phyloP scores from a whole-genome alignment of 495 filamentous ascomycete species.

The Xylaria bambusicola region DNA sequence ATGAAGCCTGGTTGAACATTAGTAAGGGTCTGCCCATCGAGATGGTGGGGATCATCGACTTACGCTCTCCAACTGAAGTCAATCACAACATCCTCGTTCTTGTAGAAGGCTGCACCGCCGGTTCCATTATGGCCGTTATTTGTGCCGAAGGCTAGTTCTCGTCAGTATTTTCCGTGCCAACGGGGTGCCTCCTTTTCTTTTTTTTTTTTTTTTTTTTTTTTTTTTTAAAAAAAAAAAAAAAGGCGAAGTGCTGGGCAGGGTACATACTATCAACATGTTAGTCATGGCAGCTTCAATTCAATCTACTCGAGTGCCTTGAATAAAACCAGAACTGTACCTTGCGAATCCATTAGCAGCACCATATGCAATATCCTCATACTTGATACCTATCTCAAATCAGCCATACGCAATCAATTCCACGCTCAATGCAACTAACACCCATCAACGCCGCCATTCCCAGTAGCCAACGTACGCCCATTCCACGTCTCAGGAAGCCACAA shows the following conservation, averaged over 20 bases:
- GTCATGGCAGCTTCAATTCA: neutral
- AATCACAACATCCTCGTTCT: slow-evolving; percentile 51
- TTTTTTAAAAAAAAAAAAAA: too few species aligned
- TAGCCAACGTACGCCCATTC: slow-evolving; percentile 54
- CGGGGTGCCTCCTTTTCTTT: too few species aligned
- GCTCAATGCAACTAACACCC: slow-evolving; percentile 40
- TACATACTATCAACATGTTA: neutral
- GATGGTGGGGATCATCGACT: neutral
- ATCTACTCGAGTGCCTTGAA: too few species aligned
- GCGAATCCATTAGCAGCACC: slow-evolving; percentile 53
- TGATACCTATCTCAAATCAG: slow-evolving; percentile 15
- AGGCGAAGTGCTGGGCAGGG: too few species aligned
- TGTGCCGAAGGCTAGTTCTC: slow-evolving; percentile 39
- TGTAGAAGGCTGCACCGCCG: slow-evolving; percentile 51
- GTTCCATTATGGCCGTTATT: slow-evolving; percentile 63
- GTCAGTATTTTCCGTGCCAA: neutral
- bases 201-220: too few species aligned
- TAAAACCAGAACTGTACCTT: slow-evolving; percentile 22
- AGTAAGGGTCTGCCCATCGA: neutral
- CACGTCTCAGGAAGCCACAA: slow-evolving; percentile 57
- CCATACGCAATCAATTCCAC: neutral
- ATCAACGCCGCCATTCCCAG: slow-evolving; percentile 58
- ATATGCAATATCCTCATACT: slow-evolving; percentile 33
- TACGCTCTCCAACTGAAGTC: slow-evolving; percentile 41
- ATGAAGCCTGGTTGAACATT: slow-evolving; percentile 32